Conservation (phyloP, 2,329 filamentous ascomycete genomes). For the Sporothrix inflata region DNA sequence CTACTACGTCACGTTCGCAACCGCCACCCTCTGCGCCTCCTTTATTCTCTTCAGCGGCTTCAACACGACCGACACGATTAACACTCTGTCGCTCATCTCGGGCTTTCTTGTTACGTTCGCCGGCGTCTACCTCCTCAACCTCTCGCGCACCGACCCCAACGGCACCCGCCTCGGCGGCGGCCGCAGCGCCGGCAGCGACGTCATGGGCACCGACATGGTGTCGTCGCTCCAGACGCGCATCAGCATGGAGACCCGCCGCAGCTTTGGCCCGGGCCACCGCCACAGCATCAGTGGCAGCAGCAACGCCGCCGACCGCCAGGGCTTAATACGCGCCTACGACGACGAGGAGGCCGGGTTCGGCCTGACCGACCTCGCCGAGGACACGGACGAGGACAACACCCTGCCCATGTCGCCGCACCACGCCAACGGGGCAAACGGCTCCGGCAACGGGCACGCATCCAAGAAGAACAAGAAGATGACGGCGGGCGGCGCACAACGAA, state of each 20-base stretch:
- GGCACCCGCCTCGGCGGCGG: slow-evolving; percentile 66
- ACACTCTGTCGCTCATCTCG: slow-evolving; percentile 87
- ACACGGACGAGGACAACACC: slow-evolving; percentile 66
- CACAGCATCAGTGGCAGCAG: slow-evolving; percentile 57
- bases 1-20: slow-evolving; percentile 98
- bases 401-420: slow-evolving; percentile 45
- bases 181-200: slow-evolving; percentile 64
- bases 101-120: slow-evolving; percentile 95
- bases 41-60: slow-evolving; percentile 96
- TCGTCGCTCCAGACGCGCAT: slow-evolving; percentile 86
- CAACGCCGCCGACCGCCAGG: slow-evolving; percentile 71
- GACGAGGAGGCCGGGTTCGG: slow-evolving; percentile 79
- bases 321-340: slow-evolving; percentile 87
- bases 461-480: slow-evolving; percentile 27
- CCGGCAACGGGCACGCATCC: slow-evolving; percentile 36
- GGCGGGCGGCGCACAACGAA: slow-evolving; percentile 26
- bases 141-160: slow-evolving; percentile 90
- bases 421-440: slow-evolving; percentile 54
- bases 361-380: slow-evolving; percentile 76
- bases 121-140: slow-evolving; percentile 91
- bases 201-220: slow-evolving; percentile 87
- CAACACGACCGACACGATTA: slow-evolving; percentile 90
- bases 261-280: slow-evolving; percentile 58
- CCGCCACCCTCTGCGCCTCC: slow-evolving; percentile 84
- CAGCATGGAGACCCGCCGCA: slow-evolving; percentile 89